Conservation (phyloP, 192 early-diverging fungal genomes). For the Physocladia obscura region DNA sequence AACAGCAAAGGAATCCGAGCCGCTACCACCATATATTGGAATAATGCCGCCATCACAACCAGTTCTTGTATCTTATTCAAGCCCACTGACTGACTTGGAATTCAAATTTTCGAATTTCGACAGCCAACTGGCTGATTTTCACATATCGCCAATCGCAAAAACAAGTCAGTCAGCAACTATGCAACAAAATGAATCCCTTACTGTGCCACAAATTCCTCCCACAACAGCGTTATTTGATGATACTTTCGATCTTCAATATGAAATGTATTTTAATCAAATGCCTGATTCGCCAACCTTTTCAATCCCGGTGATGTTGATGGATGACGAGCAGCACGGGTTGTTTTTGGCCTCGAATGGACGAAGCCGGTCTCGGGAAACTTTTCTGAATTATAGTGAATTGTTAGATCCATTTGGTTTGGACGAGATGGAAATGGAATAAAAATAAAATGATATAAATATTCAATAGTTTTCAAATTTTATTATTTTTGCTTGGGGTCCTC, state of each 20-base stretch:
- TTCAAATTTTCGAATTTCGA: too few relatives aligned
- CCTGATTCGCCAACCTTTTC: background rate
- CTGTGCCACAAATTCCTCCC: background rate
- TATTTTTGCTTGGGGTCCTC: too few relatives aligned
- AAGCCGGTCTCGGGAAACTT: too few relatives aligned
- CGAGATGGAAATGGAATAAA: too few relatives aligned
- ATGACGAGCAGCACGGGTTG: background rate
- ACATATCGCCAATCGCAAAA: too few relatives aligned
- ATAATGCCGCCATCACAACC: background rate
- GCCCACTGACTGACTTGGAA: too few relatives aligned
- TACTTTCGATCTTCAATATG: background rate
- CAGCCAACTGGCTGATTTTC: too few relatives aligned
- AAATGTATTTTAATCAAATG: background rate
- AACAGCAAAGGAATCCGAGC: conserved; percentile 3
- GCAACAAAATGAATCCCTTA: background rate
- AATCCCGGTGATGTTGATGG: background rate
- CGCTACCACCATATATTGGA: conserved; percentile 16
- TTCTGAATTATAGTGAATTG: too few relatives aligned
- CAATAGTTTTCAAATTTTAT: too few relatives aligned
- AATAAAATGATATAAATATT: too few relatives aligned
- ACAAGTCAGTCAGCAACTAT: background rate
- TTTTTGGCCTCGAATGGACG: background rate
- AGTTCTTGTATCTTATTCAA: background rate
- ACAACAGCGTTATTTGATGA: background rate
- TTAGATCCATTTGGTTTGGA: too few relatives aligned